phyloP scores from a whole-genome alignment of 441 rosid genomes.

The Viola pubescens region DNA sequence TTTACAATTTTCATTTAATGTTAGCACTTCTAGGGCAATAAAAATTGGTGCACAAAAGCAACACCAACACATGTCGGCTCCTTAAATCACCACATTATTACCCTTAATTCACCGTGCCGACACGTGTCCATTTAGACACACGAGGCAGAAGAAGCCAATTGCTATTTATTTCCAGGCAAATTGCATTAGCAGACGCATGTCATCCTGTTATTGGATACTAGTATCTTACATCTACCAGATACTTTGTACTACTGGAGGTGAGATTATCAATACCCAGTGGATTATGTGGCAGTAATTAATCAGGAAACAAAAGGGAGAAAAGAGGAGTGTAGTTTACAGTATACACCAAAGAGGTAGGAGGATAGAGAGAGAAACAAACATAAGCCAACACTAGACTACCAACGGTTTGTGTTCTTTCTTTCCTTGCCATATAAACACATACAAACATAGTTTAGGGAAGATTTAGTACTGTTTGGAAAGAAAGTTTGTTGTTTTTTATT shows the following conservation, averaged over 20 bases:
- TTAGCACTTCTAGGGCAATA: no score
- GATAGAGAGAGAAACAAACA: neutral
- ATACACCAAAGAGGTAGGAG: neutral
- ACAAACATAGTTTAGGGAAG: no score
- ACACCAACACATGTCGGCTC: no score
- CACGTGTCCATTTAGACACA: slow-evolving; percentile 15
- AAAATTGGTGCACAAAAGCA: no score
- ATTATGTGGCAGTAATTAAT: neutral
- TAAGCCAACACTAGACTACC: no score
- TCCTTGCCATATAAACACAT: no score
- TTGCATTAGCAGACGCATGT: neutral
- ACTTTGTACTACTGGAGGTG: neutral
- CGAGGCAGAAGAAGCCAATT: neutral
- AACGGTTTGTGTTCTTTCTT: no score
- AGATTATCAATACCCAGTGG: neutral
- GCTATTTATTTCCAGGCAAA: neutral
- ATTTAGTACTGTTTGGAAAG: neutral
- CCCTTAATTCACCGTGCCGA: neutral
- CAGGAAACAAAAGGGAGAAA: no score
- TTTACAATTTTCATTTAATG: no score
- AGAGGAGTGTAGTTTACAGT: no score
- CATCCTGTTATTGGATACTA: neutral
- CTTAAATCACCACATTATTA: no score
- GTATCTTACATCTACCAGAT: neutral
- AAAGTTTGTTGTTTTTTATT: no score